Evolutionary conservation across 345 rosid species (phyloP).

Genomic region (Eucalyptus lansdowneana): DNA sequence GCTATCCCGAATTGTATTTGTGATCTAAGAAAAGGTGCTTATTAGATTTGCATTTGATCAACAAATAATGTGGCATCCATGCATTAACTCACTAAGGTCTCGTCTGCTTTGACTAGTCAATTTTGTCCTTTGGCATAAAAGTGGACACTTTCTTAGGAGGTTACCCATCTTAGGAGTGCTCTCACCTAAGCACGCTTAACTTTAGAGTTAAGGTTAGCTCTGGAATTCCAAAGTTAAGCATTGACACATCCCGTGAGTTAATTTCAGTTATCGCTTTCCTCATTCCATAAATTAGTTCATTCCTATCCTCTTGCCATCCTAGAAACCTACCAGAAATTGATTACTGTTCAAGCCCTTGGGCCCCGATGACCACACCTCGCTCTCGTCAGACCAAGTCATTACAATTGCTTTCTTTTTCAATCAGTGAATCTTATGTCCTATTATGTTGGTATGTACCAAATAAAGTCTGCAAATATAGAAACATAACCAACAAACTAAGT

Average conservation of each 20-base stretch:
- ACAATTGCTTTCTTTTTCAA: not conserved
- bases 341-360: too few relatives aligned
- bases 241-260: accelerated
- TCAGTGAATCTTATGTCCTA: not conserved
- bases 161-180: not conserved
- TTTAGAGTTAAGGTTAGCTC: not conserved
- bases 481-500: not conserved
- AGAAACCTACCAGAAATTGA: accelerated
- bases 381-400: accelerated
- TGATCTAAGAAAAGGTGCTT: not conserved
- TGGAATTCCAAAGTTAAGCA: not conserved
- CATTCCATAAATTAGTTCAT: too few relatives aligned
- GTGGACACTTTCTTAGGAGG: not conserved
- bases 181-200: not conserved
- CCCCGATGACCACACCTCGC: accelerated
- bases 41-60: too few relatives aligned
- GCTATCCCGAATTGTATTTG: not conserved
- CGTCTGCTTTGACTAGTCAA: accelerated
- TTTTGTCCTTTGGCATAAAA: too few relatives aligned
- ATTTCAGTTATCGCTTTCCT: too few relatives aligned
- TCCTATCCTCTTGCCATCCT: too few relatives aligned
- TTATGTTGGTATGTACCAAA: not conserved
- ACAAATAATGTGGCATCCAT: too few relatives aligned
- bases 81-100: not conserved
- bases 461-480: not conserved